A percentile compares a stretch with the other conserved stretches of the same genome.
Conservation (phyloP, 306 rosid genomes). For the Medicago lupulina region DNA sequence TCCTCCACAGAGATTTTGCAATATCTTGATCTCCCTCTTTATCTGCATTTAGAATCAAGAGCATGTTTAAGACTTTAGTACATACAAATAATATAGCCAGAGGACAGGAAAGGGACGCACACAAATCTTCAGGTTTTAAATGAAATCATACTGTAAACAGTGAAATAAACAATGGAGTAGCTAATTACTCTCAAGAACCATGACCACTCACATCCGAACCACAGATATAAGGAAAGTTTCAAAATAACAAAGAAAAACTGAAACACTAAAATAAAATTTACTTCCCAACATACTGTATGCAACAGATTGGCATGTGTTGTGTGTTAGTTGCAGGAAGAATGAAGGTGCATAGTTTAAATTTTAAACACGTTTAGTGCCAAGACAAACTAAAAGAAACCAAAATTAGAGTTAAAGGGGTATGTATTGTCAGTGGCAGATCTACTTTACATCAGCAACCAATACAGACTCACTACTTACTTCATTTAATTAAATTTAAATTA, state of each 20-base stretch:
- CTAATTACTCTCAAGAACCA: neutral
- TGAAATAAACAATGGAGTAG: neutral
- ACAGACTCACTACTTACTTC: neutral
- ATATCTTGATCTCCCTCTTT: slow-evolving; percentile 65
- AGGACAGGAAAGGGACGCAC: neutral
- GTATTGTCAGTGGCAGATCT: neutral
- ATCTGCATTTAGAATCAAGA: slow-evolving; percentile 56
- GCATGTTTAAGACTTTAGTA: neutral
- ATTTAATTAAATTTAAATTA: neutral
- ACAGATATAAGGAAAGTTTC: neutral
- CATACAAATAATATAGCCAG: neutral
- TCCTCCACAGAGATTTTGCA: slow-evolving; percentile 68
- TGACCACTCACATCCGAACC: neutral
- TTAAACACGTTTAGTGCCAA: neutral
- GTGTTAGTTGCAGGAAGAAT: neutral
- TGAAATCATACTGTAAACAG: slow-evolving; percentile 6
- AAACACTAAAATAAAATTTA: neutral
- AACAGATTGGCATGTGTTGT: neutral
- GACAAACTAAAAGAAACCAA: neutral
- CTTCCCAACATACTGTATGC: neutral
- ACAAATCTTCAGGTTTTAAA: neutral
- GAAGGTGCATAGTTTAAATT: neutral
- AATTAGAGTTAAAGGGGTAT: neutral
- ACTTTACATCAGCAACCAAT: neutral
- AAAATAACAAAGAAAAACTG: neutral